These are phyloP conservation scores for Curvularia verruculosa DNA, from an alignment of 2,329 filamentous ascomycete species.

Conservation along the genomic window DNA sequence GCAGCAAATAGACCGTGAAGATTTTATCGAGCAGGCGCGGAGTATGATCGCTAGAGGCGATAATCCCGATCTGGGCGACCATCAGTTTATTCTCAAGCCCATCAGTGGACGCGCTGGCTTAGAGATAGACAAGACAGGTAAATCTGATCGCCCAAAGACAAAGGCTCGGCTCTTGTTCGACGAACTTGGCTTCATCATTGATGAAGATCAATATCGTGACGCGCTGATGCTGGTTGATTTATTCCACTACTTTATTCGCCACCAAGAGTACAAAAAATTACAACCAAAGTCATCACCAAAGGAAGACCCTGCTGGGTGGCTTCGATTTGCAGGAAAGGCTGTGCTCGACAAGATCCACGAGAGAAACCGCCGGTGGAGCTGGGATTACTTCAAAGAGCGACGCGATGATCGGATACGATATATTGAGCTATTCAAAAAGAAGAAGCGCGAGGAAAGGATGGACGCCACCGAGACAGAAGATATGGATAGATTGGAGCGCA, in stretches of 20 bases:
- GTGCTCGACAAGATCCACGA: constrained; percentile 95
- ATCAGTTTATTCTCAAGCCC: constrained; percentile 95
- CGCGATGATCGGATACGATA: constrained; percentile 88
- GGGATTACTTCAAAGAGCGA: constrained; percentile 92
- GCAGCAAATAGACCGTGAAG: constrained; percentile 71
- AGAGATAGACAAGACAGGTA: constrained; percentile 91
- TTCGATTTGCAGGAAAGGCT: constrained; percentile 87
- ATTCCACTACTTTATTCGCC: constrained; percentile 97
- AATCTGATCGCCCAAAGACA: constrained; percentile 77
- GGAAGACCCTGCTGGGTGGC: constrained; percentile 90
- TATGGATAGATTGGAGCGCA: constrained; percentile 78
- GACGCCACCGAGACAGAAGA: constrained; percentile 73
- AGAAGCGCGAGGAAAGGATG: constrained; percentile 71
- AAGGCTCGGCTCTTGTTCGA: constrained; percentile 93
- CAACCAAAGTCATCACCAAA: constrained; percentile 86
- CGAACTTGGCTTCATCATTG: constrained; percentile 95
- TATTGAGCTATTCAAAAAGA: constrained; percentile 95
- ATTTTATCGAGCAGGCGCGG: constrained; percentile 78
- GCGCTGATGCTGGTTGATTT: constrained; percentile 97
- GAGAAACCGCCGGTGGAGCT: constrained; percentile 89
- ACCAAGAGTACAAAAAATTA: constrained; percentile 94
- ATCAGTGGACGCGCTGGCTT: constrained; percentile 95
- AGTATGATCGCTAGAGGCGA: constrained; percentile 78
- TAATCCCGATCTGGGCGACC: constrained; percentile 61
- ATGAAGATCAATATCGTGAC: constrained; percentile 97